Evolutionary conservation across 2,329 filamentous ascomycete species (phyloP), one percentile per base, ranked within the genome.

Genomic region (Fusarium lyarnte): DNA sequence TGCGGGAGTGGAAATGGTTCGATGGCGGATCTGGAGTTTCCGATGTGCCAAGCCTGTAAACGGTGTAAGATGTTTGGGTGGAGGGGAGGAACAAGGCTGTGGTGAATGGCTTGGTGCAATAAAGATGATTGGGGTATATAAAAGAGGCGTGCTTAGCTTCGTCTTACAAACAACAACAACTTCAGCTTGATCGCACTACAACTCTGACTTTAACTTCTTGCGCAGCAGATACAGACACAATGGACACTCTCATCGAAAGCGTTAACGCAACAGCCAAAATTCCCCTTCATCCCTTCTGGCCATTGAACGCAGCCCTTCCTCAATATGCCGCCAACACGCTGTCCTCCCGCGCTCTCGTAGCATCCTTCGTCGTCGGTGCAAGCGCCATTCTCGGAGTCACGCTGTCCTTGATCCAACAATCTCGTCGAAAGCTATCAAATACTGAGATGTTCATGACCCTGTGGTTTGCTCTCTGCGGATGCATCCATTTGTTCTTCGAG

Each of bases 381-480:
- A 80, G 83, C 1, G 81, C 81, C 41, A 86, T 94, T 67, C 87
- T 95, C 66, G 81, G 85, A 29, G 76, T 84, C 12, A 90, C 90
- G 7, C 87, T 87, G 61, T 65, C 86, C 13, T 72, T 90, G 39
- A 84, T 89, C 66, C 88, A 87, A 72, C 82, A 81, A 64, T 77
- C 85, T 43, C 85, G 88, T 23, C 88, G 89, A 4, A 83, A 80
- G 14, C 78, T 94, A 58, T 82, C 84, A 38, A 80, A 75, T 12
- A 79, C 79, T 31, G 92, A 94, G 72, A 84, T 89, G 49, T 74
- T 87, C 17, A 88, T 87, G 8, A 88, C 92, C 27, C 81, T 94
- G 81, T 95, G 93, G 93, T 95, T 95, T 80, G 87, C 91, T 27
- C 85, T 95, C 19, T 93, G 92, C 86, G 88, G 83, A 79, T 87